phyloP scores from a whole-genome alignment of 345 rosid species.

The Gossypium anomalum region DNA sequence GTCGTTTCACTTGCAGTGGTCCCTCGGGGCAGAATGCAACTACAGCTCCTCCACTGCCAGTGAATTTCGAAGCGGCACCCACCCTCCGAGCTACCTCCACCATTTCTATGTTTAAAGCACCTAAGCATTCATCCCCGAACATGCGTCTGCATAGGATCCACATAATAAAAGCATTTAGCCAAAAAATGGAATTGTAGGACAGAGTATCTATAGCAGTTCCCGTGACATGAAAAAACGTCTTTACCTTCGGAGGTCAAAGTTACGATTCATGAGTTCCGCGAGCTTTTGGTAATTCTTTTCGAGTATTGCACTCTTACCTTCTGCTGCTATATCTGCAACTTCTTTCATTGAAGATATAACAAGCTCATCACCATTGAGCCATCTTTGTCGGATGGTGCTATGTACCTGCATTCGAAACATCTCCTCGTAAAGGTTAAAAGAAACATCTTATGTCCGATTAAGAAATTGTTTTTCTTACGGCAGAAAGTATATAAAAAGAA shows the following conservation, averaged over 20 bases:
- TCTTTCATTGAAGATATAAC: conserved; percentile 64
- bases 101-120: conserved; percentile 76
- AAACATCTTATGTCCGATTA: background rate
- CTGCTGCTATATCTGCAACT: conserved; percentile 62
- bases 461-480: background rate
- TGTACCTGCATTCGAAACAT: conserved; percentile 54
- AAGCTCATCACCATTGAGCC: conserved; percentile 83
- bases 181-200: background rate
- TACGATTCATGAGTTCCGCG: conserved; percentile 66
- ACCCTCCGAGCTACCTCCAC: conserved; percentile 74
- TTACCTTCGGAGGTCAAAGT: conserved; percentile 85
- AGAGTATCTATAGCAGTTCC: background rate
- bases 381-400: conserved; percentile 72
- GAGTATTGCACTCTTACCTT: conserved; percentile 60
- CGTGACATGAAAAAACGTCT: background rate
- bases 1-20: conserved; percentile 49
- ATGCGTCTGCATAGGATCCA: conserved; percentile 39
- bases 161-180: background rate
- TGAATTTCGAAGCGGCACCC: conserved; percentile 83
- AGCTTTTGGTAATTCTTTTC: conserved; percentile 62
- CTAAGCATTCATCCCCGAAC: conserved; percentile 84
- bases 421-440: background rate
- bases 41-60: conserved; percentile 96
- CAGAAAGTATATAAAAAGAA: background rate
- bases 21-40: conserved; percentile 80